Evolutionary conservation across 768 basidiomycete genomes (phyloP).

Genomic region (Trametes coccinea): DNA sequence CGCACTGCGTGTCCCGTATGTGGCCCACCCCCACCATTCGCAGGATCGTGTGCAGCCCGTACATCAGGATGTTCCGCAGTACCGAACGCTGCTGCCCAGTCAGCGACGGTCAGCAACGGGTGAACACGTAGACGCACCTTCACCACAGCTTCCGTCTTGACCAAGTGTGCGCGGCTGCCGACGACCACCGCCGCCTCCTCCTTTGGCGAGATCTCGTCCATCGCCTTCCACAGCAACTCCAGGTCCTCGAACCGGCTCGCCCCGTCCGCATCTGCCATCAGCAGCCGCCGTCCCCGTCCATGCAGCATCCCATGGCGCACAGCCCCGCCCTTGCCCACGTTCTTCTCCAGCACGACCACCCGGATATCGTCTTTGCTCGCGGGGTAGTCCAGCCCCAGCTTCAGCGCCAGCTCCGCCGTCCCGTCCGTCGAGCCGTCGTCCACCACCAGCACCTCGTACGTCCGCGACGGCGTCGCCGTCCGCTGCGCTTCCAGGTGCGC

Average conservation of each 20-base stretch:
- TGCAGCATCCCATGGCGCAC: slow-evolving; percentile 91
- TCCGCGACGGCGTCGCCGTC: slow-evolving; percentile 38
- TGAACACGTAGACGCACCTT: slow-evolving; percentile 54
- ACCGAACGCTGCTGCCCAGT: slow-evolving; percentile 66
- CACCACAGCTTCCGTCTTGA: slow-evolving; percentile 89
- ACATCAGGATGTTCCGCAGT: slow-evolving; percentile 91
- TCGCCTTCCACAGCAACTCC: slow-evolving; percentile 71
- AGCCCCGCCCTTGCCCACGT: slow-evolving; percentile 91
- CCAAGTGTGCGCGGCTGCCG: slow-evolving; percentile 91
- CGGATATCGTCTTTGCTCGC: slow-evolving; percentile 56
- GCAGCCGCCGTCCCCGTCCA: slow-evolving; percentile 69
- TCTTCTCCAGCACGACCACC: slow-evolving; percentile 74
- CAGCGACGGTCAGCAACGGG: not conserved
- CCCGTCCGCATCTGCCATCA: slow-evolving; percentile 96
- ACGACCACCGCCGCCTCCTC: slow-evolving; percentile 65
- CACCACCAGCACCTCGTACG: slow-evolving; percentile 82
- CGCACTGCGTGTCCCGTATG: slow-evolving; percentile 94
- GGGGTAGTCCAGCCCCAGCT: slow-evolving; percentile 57
- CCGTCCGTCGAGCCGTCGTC: slow-evolving; percentile 88
- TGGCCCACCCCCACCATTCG: slow-evolving; percentile 87
- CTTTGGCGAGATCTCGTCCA: slow-evolving; percentile 56
- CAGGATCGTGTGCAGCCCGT: slow-evolving; percentile 87
- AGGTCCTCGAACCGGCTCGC: slow-evolving; percentile 88
- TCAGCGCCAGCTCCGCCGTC: slow-evolving; percentile 65
- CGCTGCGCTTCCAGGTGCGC: slow-evolving; percentile 52